These are phyloP conservation scores for Mollisia scopiformis DNA, from an alignment of 2,329 filamentous ascomycete genomes.

Conservation along the genomic window DNA sequence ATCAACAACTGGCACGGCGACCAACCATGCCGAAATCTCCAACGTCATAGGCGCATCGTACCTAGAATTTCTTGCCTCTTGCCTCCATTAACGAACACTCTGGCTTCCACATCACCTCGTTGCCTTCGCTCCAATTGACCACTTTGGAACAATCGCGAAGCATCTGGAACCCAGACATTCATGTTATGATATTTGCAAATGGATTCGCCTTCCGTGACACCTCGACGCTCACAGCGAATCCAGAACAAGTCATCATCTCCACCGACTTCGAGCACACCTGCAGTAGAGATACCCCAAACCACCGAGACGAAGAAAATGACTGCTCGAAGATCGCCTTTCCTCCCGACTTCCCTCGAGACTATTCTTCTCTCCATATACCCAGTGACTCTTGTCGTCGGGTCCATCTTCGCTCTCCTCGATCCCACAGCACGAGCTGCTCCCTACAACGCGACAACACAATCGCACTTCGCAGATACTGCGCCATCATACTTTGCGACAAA, in stretches of 20 bases:
- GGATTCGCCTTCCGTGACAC: constrained; percentile 32
- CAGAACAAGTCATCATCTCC: constrained; percentile 28
- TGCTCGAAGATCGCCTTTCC: constrained; percentile 52
- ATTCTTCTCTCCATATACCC: constrained; percentile 74
- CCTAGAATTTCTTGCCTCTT: constrained; percentile 10
- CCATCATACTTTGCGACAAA: constrained; percentile 94
- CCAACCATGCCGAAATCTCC: neutral
- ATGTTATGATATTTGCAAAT: constrained; percentile 32
- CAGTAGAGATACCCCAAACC: constrained; percentile 7
- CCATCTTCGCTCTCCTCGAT: constrained; percentile 77
- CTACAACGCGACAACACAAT: constrained; percentile 65
- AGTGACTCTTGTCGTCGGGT: constrained; percentile 75
- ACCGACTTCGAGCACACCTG: constrained; percentile 13
- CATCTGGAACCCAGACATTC: constrained; percentile 5
- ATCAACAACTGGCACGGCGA: neutral
- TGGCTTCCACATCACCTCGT: constrained; percentile 22
- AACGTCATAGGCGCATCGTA: constrained; percentile 24
- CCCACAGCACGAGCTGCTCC: constrained; percentile 67
- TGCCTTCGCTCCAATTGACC: constrained; percentile 6
- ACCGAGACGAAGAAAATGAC: constrained; percentile 17
- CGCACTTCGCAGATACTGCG: constrained; percentile 61
- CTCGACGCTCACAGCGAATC: constrained; percentile 32
- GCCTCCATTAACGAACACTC: constrained; percentile 17
- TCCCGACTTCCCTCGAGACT: constrained; percentile 71
- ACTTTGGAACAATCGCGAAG: constrained; percentile 17